These are phyloP conservation scores for Pseudodiploospora longispora DNA, from an alignment of 2,329 filamentous ascomycete genomes.

Conservation along the genomic window DNA sequence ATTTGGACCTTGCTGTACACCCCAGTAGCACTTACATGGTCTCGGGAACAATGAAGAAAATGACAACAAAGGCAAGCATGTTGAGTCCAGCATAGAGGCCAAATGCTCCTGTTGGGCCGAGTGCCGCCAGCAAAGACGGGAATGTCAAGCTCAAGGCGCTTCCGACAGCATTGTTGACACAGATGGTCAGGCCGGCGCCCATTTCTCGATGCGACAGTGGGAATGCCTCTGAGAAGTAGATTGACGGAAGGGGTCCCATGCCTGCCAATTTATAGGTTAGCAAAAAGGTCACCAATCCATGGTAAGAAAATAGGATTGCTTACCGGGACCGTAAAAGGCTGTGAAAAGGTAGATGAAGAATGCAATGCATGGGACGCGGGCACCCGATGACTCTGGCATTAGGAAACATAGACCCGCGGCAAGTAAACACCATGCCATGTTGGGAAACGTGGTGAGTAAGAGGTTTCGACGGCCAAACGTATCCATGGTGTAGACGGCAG, in stretches of 20 bases:
- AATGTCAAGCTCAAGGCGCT: conserved; percentile 29
- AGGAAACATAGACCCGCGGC: conserved; percentile 36
- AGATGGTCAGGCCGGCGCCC: conserved; percentile 23
- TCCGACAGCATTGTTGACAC: conserved; percentile 21
- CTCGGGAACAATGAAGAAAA: conserved; percentile 53
- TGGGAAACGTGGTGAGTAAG: conserved; percentile 22
- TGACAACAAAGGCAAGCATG: conserved; percentile 51
- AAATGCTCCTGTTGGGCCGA: conserved; percentile 37
- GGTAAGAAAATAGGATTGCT: background rate
- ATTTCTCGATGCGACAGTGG: conserved; percentile 44
- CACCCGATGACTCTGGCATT: conserved; percentile 29
- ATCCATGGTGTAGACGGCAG: conserved; percentile 47
- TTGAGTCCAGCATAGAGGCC: conserved; percentile 56
- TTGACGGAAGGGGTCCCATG: conserved; percentile 22
- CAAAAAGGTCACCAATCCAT: too few species aligned
- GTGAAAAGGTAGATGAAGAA: conserved; percentile 45
- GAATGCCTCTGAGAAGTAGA: conserved; percentile 49
- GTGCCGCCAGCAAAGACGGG: conserved; percentile 36
- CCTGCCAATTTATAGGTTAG: conserved; percentile 10
- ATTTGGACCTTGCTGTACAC: background rate
- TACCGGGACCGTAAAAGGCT: conserved; percentile 32
- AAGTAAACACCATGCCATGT: conserved; percentile 22
- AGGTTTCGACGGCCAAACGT: conserved; percentile 41
- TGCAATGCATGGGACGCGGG: conserved; percentile 37
- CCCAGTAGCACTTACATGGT: conserved; percentile 30